These are phyloP conservation scores for Globisporangium echinulatum DNA, from an alignment of 352 stramenopile species.

Conservation along the genomic window DNA sequence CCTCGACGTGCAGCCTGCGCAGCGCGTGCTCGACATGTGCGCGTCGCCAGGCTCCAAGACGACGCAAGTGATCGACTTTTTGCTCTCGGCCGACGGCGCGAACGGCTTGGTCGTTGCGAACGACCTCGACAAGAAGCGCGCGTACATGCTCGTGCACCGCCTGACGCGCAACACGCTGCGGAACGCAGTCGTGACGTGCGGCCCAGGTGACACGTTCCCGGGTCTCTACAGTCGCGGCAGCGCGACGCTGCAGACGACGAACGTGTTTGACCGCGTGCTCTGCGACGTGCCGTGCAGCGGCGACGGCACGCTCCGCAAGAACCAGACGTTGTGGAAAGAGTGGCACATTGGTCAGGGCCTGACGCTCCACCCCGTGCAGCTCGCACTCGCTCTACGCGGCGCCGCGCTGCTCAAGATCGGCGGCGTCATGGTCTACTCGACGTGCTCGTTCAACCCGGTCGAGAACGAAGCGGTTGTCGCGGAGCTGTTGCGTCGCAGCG, in stretches of 20 bases:
- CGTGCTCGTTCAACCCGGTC: slow-evolving; percentile 97
- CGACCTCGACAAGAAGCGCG: slow-evolving; percentile 94
- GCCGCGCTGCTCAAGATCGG: slow-evolving; percentile 87
- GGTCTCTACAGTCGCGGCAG: slow-evolving; percentile 61
- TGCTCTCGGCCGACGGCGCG: slow-evolving; percentile 23
- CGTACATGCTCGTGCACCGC: slow-evolving; percentile 98
- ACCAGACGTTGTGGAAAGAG: slow-evolving; percentile 90
- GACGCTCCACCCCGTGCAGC: slow-evolving; percentile 91
- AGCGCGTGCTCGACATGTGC: slow-evolving; percentile 84
- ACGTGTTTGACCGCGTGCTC: slow-evolving; percentile 97
- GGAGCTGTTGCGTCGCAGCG: slow-evolving; percentile 88
- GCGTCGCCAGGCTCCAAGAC: slow-evolving; percentile 99
- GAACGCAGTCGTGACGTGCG: slow-evolving; percentile 90
- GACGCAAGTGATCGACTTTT: slow-evolving; percentile 93
- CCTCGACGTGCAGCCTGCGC: slow-evolving; percentile 86
- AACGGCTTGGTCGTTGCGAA: slow-evolving; percentile 93
- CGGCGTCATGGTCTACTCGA: slow-evolving; percentile 94
- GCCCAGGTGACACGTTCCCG: slow-evolving; percentile 91
- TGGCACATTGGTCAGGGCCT: slow-evolving; percentile 92
- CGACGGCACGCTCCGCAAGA: slow-evolving; percentile 98
- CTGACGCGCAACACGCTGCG: slow-evolving; percentile 78
- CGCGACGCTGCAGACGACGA: slow-evolving; percentile 36
- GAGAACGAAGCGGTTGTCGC: slow-evolving; percentile 99
- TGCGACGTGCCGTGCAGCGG: slow-evolving; percentile 98
- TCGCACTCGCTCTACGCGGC: slow-evolving; percentile 89